Percentiles rank a stretch among this genome's conserved stretches.
These are phyloP conservation scores for Aureobasidium sp. DNA, from an alignment of 2,329 filamentous ascomycete genomes.

Conservation along the genomic window DNA sequence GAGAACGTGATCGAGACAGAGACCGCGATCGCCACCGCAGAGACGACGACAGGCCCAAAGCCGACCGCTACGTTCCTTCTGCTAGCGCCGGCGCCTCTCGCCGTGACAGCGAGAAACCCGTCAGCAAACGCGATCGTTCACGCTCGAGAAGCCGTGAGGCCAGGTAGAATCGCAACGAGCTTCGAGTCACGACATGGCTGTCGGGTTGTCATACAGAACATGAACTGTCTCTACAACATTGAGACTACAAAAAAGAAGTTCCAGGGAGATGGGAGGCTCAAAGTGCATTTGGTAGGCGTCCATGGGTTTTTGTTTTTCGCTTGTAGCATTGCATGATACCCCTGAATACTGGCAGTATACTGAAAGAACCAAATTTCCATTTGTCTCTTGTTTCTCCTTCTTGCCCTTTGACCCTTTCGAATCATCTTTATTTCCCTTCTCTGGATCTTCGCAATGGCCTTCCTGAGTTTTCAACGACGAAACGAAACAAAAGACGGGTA, in stretches of 20 bases:
- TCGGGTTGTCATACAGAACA: neutral
- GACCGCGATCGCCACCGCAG: conserved; percentile 17
- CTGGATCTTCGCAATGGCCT: neutral
- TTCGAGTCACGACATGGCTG: neutral
- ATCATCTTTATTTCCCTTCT: neutral
- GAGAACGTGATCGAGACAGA: conserved; percentile 24
- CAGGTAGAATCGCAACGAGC: neutral
- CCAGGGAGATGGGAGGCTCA: too few species aligned
- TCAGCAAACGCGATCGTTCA: conserved; percentile 3
- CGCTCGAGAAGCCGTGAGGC: conserved; percentile 1
- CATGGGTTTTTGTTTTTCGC: neutral
- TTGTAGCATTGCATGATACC: conserved; percentile 1
- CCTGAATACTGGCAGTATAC: neutral
- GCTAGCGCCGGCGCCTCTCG: neutral
- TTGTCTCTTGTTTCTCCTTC: too few species aligned
- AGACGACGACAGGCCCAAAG: neutral
- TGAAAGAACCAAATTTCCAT: neutral
- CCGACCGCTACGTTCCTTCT: conserved; percentile 5
- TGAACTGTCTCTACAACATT: neutral
- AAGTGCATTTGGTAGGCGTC: neutral
- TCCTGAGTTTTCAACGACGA: too few species aligned
- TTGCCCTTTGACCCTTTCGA: neutral
- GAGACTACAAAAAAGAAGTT: too few species aligned
- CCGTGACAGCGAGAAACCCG: conserved; percentile 5
- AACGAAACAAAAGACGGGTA: too few species aligned